Evolutionary conservation across 768 basidiomycete genomes (phyloP).

Genomic region (Mycena filopes): DNA sequence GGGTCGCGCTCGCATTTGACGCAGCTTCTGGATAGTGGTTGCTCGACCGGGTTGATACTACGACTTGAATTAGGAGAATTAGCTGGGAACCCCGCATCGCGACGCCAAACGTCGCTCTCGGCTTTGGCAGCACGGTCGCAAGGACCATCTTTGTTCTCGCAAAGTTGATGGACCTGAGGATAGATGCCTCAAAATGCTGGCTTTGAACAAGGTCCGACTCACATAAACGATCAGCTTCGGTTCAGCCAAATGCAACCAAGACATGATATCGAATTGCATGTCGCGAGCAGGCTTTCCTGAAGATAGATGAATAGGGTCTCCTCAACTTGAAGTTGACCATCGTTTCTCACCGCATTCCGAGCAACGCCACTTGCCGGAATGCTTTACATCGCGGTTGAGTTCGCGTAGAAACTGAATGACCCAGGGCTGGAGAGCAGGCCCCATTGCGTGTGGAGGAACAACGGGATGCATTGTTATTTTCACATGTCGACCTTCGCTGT

Average conservation of each 20-base stretch:
- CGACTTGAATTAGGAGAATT: conserved; percentile 19
- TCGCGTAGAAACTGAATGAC: background rate
- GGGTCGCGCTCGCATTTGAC: conserved; percentile 21
- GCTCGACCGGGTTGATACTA: conserved; percentile 10
- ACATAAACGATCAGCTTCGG: conserved; percentile 5
- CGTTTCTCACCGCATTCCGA: conserved; percentile 18
- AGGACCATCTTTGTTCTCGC: conserved; percentile 19
- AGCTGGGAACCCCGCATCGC: background rate
- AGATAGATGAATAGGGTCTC: background rate
- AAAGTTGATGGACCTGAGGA: conserved; percentile 16
- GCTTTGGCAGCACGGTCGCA: conserved; percentile 21
- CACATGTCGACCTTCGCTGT: conserved; percentile 17
- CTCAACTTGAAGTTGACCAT: background rate
- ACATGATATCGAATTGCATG: conserved; percentile 4
- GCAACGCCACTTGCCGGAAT: conserved; percentile 20
- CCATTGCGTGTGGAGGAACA: background rate
- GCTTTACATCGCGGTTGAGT: conserved; percentile 2
- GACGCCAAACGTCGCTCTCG: conserved; percentile 23
- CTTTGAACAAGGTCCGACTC: background rate
- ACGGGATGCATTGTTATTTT: conserved; percentile 10
- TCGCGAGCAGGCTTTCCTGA: conserved; percentile 24
- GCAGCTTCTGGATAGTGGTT: conserved; percentile 22
- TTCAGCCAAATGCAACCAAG: conserved; percentile 7
- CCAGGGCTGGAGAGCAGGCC: background rate
- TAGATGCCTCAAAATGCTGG: background rate